phyloP scores from a whole-genome alignment of 208 protist genomes.

The Trypanosoma rangeli region DNA sequence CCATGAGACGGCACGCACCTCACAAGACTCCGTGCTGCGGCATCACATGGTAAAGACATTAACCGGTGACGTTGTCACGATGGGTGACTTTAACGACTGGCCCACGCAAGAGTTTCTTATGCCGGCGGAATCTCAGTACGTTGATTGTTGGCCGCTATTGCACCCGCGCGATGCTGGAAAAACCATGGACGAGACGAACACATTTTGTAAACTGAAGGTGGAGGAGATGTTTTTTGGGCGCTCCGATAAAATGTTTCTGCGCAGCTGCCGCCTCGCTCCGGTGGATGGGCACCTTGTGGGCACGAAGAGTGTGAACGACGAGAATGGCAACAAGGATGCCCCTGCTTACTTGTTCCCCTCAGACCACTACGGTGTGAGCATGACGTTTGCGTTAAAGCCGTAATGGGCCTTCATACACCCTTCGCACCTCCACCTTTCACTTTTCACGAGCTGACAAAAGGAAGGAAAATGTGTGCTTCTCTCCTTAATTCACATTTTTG shows the following conservation, averaged over 20 bases:
- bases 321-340: slow-evolving; percentile 68
- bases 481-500: background rate
- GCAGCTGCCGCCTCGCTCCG: slow-evolving; percentile 56
- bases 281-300: slow-evolving; percentile 79
- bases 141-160: slow-evolving; percentile 83
- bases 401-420: background rate
- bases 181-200: slow-evolving; percentile 92
- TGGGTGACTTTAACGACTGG: slow-evolving; percentile 94
- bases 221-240: slow-evolving; percentile 92
- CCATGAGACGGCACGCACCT: slow-evolving; percentile 70
- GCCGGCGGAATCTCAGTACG: slow-evolving; percentile 69
- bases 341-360: slow-evolving; percentile 89
- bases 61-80: slow-evolving; percentile 59
- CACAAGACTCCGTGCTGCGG: slow-evolving; percentile 70
- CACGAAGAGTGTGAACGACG: slow-evolving; percentile 81
- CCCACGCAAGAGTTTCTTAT: slow-evolving; percentile 86
- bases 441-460: too few species aligned
- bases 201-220: slow-evolving; percentile 90
- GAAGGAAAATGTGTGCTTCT: background rate
- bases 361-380: slow-evolving; percentile 89
- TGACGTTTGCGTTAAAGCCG: slow-evolving; percentile 47
- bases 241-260: slow-evolving; percentile 84
- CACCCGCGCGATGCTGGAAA: slow-evolving; percentile 66
- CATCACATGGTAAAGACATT: slow-evolving; percentile 49
- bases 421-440: background rate